These are phyloP conservation scores for Basidioascus undulatus DNA, from an alignment of 768 basidiomycete genomes.

Conservation along the genomic window DNA sequence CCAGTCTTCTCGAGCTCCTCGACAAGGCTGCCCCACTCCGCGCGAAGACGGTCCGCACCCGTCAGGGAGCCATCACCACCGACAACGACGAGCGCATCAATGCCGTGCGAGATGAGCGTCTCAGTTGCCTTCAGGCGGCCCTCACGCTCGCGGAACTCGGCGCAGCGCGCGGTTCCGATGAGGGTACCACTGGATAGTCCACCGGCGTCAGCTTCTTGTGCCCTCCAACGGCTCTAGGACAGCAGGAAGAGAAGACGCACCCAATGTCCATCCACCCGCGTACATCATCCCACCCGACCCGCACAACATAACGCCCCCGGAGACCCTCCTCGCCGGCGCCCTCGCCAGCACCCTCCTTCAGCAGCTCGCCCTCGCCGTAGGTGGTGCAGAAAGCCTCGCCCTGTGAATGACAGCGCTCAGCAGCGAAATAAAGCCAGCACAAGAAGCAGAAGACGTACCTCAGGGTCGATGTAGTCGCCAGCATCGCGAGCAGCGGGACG, in stretches of 20 bases:
- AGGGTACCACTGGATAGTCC: constrained; percentile 59
- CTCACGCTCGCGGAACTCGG: constrained; percentile 58
- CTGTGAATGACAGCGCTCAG: too few species aligned
- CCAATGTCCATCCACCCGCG: constrained; percentile 70
- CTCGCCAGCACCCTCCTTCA: constrained; percentile 39
- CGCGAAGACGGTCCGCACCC: constrained; percentile 77
- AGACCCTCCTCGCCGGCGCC: constrained; percentile 39
- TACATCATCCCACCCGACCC: constrained; percentile 96
- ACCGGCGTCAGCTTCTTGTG: not conserved
- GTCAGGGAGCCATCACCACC: constrained; percentile 94
- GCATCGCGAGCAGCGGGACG: too few species aligned
- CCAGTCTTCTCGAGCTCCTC: constrained; percentile 39
- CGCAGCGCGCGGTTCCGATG: constrained; percentile 77
- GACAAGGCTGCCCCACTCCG: constrained; percentile 81
- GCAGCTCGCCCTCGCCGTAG: constrained; percentile 32
- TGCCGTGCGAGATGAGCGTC: constrained; percentile 87
- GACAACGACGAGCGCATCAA: constrained; percentile 88
- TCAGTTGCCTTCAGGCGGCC: constrained; percentile 70
- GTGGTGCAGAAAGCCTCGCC: constrained; percentile 15
- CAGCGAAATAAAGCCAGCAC: too few species aligned
- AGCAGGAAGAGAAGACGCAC: constrained; percentile 20
- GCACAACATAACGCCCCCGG: constrained; percentile 75
- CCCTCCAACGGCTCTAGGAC: not conserved
- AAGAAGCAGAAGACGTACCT: too few species aligned
- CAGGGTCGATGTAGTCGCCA: too few species aligned